Percentiles rank a stretch among this genome's conserved stretches.
Evolutionary conservation across 1,284 basidiomycete genomes (phyloP).

Genomic region (Cutaneotrichosporon daszewskae): DNA sequence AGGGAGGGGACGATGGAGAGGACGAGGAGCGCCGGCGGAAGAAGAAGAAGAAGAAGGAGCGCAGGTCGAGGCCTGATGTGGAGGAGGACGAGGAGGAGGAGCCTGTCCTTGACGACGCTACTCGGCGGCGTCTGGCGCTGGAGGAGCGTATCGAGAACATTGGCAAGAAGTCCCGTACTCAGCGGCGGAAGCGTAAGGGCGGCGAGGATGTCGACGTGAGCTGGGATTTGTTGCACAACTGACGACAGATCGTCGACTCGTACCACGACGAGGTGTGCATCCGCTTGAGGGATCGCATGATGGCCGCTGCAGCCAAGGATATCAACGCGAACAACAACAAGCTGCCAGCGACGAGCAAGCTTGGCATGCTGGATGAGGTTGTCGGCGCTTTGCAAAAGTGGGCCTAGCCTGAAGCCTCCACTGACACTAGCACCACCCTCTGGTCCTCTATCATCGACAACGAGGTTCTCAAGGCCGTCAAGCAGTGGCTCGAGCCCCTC

Average conservation of each 20-base stretch:
- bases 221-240: not conserved
- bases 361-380: conserved; percentile 77
- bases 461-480: conserved; percentile 84
- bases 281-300: conserved; percentile 76
- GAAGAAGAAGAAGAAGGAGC: conserved; percentile 54
- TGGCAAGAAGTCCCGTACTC: conserved; percentile 67
- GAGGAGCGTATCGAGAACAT: conserved; percentile 63
- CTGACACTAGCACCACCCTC: conserved; percentile 60
- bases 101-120: conserved; percentile 24
- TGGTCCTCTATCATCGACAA: conserved; percentile 93
- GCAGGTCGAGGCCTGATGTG: conserved; percentile 9
- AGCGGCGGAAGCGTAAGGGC: conserved; percentile 61
- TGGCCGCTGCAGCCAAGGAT: conserved; percentile 78
- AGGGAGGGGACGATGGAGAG: conserved; percentile 51
- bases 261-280: conserved; percentile 90
- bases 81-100: conserved; percentile 42
- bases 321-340: conserved; percentile 72
- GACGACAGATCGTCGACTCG: conserved; percentile 59
- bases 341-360: conserved; percentile 78
- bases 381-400: conserved; percentile 93
- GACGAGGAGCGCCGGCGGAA: conserved; percentile 46
- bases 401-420: conserved; percentile 37
- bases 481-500: conserved; percentile 89
- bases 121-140: conserved; percentile 25
- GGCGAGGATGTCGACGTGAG: conserved; percentile 55